phyloP scores from a whole-genome alignment of 1,139 yeast genomes.

The Williopsis jadinii region DNA sequence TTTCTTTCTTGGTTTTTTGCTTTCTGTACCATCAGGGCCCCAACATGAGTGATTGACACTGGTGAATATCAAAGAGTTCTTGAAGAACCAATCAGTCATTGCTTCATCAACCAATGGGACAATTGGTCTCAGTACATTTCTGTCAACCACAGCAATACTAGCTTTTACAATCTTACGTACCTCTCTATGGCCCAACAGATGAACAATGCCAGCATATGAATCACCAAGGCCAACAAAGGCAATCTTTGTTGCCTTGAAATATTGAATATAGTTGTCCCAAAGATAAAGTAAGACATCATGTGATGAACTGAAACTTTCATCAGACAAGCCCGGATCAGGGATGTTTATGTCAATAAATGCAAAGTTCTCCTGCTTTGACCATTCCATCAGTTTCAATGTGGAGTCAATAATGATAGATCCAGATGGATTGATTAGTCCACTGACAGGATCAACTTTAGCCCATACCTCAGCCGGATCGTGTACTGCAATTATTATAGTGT shows the following conservation, averaged over 20 bases:
- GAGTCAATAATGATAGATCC: constrained; percentile 65
- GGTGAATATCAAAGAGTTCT: constrained; percentile 78
- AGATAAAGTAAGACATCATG: constrained; percentile 73
- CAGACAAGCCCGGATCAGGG: constrained; percentile 39
- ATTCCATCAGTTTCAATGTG: constrained; percentile 45
- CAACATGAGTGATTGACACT: constrained; percentile 71
- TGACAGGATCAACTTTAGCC: constrained; percentile 78
- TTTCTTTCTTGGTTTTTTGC: constrained; percentile 78
- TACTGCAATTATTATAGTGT: constrained; percentile 59
- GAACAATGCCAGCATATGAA: constrained; percentile 81
- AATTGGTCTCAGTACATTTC: constrained; percentile 61
- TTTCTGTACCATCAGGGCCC: constrained; percentile 45
- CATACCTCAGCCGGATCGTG: constrained; percentile 94
- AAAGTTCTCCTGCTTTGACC: constrained; percentile 51
- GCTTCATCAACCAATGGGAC: constrained; percentile 86
- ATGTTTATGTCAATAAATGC: constrained; percentile 83
- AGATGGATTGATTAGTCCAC: constrained; percentile 70
- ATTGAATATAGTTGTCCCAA: constrained; percentile 88
- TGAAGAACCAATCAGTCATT: constrained; percentile 86
- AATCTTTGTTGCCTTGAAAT: constrained; percentile 62
- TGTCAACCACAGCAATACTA: constrained; percentile 63
- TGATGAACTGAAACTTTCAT: constrained; percentile 46
- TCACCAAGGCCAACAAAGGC: constrained; percentile 89
- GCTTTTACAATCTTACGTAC: constrained; percentile 63
- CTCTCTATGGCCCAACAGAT: constrained; percentile 77